These are phyloP conservation scores for Stagonosporopsis vannaccii DNA, from an alignment of 2,329 filamentous ascomycete genomes.

Conservation along the genomic window DNA sequence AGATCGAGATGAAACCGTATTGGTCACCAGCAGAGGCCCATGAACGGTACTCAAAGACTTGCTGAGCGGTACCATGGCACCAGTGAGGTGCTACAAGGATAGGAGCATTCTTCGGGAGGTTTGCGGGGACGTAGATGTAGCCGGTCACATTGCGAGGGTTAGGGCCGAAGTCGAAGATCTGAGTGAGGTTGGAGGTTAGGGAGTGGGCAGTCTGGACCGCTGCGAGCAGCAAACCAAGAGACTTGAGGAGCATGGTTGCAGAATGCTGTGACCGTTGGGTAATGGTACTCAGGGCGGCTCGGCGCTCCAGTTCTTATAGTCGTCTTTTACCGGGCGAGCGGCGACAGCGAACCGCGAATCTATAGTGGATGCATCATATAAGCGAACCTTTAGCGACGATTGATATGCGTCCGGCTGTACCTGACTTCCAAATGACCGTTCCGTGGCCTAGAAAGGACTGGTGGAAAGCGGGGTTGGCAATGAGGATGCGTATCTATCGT, in stretches of 20 bases:
- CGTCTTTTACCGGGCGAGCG: slow-evolving; percentile 2
- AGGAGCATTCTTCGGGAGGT: slow-evolving; percentile 36
- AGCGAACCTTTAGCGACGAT: not conserved
- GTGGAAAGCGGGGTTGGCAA: slow-evolving; percentile 1
- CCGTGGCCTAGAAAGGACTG: slow-evolving; percentile 4
- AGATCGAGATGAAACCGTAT: slow-evolving; percentile 48
- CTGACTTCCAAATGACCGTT: not conserved
- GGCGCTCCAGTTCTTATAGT: slow-evolving; percentile 9
- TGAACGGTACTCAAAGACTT: slow-evolving; percentile 37
- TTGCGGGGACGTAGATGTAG: slow-evolving; percentile 45
- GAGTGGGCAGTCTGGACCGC: slow-evolving; percentile 26
- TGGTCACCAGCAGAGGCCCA: slow-evolving; percentile 41
- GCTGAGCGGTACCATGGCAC: slow-evolving; percentile 43
- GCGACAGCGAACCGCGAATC: not conserved
- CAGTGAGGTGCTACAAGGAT: slow-evolving; percentile 45
- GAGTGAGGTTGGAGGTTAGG: slow-evolving; percentile 37
- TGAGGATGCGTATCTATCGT: not conserved
- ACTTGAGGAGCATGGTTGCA: slow-evolving; percentile 7
- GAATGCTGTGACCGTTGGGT: not conserved
- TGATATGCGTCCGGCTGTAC: not conserved
- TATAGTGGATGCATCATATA: not conserved
- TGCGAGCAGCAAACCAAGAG: slow-evolving; percentile 22
- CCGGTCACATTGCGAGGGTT: slow-evolving; percentile 45
- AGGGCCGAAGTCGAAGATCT: slow-evolving; percentile 40
- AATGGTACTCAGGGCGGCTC: not conserved